A percentile compares a stretch with the other conserved stretches of the same genome.
Conservation (phyloP, 2,329 filamentous ascomycete genomes). For the Eutypa lata region DNA sequence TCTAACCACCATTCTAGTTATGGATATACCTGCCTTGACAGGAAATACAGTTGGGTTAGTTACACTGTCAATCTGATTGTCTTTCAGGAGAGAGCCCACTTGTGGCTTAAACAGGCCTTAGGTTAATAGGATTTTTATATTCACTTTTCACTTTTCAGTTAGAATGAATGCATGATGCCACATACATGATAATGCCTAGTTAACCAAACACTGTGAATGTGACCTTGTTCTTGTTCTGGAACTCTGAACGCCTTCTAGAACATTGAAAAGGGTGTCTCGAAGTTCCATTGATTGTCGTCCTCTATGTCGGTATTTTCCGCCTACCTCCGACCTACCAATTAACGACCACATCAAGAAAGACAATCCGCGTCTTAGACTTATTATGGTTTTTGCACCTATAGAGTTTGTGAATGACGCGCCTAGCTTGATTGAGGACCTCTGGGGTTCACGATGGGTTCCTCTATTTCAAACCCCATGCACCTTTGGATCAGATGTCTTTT, state of each 20-base stretch:
- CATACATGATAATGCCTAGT: too few species aligned
- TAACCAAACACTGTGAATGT: neutral
- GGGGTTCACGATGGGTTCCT: constrained; percentile 47
- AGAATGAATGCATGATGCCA: too few species aligned
- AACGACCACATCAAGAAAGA: constrained; percentile 4
- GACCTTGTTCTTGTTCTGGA: neutral
- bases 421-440: constrained; percentile 33
- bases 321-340: neutral
- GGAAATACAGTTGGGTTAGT: neutral
- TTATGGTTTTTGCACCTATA: constrained; percentile 34
- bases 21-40: neutral
- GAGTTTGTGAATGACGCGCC: constrained; percentile 29
- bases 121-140: too few species aligned
- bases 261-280: neutral
- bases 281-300: too few species aligned
- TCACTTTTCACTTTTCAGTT: too few species aligned
- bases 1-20: neutral
- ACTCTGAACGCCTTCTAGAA: neutral
- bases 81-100: too few species aligned
- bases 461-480: constrained; percentile 55
- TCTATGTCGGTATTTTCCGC: neutral
- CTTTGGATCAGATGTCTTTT: constrained; percentile 63
- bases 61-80: too few species aligned
- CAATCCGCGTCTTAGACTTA: constrained; percentile 2
- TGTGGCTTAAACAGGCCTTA: too few species aligned